Percentiles rank a stretch among this genome's conserved stretches.
These are phyloP conservation scores for Antitrichia curtipendula DNA, from an alignment of 225 moss, liverwort and hornwort species.

Conservation along the genomic window DNA sequence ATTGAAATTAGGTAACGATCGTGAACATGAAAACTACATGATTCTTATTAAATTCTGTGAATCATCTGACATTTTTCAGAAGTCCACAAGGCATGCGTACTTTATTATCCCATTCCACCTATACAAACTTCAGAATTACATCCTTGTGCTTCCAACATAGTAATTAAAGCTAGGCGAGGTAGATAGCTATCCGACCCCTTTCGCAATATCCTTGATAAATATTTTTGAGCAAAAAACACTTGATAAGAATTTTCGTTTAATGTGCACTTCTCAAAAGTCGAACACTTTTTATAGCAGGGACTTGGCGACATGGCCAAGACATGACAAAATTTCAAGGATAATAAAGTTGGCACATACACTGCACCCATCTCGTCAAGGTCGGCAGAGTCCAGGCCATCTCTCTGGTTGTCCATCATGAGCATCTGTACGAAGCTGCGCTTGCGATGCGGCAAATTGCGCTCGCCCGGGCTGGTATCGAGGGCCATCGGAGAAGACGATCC, in stretches of 20 bases:
- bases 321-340: neutral
- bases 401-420: constrained; percentile 32
- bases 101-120: neutral
- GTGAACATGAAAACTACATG: neutral
- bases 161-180: neutral
- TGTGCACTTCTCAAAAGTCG: neutral
- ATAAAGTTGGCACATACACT: constrained; percentile 6
- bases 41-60: neutral
- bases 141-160: neutral
- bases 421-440: constrained; percentile 51
- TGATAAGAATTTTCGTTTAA: no score
- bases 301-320: neutral
- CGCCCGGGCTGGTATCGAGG: neutral
- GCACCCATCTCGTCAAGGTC: constrained; percentile 20
- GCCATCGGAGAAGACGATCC: constrained; percentile 15
- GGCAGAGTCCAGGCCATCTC: constrained; percentile 6
- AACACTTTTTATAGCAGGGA: neutral
- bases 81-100: neutral
- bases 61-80: neutral
- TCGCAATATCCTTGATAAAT: neutral
- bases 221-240: neutral
- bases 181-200: neutral
- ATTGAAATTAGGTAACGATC: neutral
- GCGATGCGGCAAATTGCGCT: constrained; percentile 41
- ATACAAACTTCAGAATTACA: neutral